These are phyloP conservation scores for Blastobotrys elegans DNA, from an alignment of 1,139 yeast genomes.

Conservation along the genomic window DNA sequence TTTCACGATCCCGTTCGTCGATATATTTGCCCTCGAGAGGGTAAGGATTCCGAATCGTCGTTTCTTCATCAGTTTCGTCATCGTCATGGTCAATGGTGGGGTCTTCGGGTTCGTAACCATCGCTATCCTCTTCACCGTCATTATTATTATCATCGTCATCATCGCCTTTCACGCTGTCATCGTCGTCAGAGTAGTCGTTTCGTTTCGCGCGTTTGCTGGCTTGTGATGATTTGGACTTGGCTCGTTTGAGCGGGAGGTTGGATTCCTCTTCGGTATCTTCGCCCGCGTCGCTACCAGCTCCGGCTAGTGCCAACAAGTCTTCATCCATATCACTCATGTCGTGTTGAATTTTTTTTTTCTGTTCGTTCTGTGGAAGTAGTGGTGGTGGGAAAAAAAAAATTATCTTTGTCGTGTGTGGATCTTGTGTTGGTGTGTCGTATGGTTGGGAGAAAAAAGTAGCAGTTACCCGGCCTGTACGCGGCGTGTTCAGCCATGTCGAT, in stretches of 20 bases:
- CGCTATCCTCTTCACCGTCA: constrained; percentile 33
- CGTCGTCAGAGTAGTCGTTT: constrained; percentile 24
- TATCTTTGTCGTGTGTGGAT: background rate
- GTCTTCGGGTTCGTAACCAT: constrained; percentile 12
- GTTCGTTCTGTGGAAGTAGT: background rate
- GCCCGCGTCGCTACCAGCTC: constrained; percentile 50
- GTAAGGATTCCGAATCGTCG: constrained; percentile 60
- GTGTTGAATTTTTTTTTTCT: too few species aligned
- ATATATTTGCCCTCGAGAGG: constrained; percentile 91
- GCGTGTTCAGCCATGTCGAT: too few species aligned
- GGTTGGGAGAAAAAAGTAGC: background rate
- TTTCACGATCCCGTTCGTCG: constrained; percentile 69
- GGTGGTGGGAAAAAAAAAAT: background rate
- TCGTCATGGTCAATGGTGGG: constrained; percentile 37
- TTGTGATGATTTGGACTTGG: constrained; percentile 2
- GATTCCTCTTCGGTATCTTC: constrained; percentile 19
- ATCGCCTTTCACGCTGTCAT: constrained; percentile 26
- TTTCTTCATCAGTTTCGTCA: constrained; percentile 42
- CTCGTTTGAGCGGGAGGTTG: constrained; percentile 13
- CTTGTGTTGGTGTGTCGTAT: constrained; percentile 1
- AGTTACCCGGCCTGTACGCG: too few species aligned
- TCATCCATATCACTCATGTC: constrained; percentile 42
- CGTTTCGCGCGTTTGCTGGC: constrained; percentile 5
- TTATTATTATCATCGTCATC: constrained; percentile 18
- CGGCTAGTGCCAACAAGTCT: constrained; percentile 78